Base-by-base conservation (phyloP, 2,329 filamentous ascomycete species). In the Botrytis porri region DNA sequence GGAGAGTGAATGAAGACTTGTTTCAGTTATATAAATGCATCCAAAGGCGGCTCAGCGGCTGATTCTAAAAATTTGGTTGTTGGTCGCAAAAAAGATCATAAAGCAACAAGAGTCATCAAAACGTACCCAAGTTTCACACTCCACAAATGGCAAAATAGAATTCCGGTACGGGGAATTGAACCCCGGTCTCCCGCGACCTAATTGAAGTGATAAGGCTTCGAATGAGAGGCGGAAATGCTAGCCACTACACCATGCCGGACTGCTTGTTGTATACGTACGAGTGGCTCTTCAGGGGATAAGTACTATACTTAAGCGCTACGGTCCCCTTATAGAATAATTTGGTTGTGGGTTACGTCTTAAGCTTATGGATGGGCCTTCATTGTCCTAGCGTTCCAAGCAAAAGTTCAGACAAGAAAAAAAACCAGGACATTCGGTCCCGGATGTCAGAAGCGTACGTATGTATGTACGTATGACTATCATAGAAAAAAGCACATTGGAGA, bases 221-320 rank as follows among this genome's bases (percentile, higher is more conserved):
- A 39, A 29, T 66, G 64, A 66, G 45, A 66, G 64, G 64, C 64
- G 64, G 64, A 66, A 54, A 66, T 66, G 64, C 64, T 66, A 66
- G 32, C 64, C 64, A 54, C 45, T 66, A 66, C 64, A 66, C 64
- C 64, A 66, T 66, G 64, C 64, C 64, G 64, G 64, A 66, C 39
- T 4, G 10, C 3, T 29, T n/a, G 10, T 22, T 22, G 9, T 67
- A n/a, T 54, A 1, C 3, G 0, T 7, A 3, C 1, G 1, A 0
- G 0, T 0, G 0, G 0, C 35, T 62, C n/a, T 4, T 39, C 1
- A 16, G 8, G 18, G 3, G 1, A 18, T 10, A n/a, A 4, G 0
- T 39, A 62, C 6, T 9, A 9, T 1, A 41, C 0, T 1, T 1
- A 3, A 6, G 1, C 14, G 22, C 35, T n/a, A 18, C n/a, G 35